Base-by-base conservation (phyloP, 768 basidiomycete species). In the Trametes cinnabarina region DNA sequence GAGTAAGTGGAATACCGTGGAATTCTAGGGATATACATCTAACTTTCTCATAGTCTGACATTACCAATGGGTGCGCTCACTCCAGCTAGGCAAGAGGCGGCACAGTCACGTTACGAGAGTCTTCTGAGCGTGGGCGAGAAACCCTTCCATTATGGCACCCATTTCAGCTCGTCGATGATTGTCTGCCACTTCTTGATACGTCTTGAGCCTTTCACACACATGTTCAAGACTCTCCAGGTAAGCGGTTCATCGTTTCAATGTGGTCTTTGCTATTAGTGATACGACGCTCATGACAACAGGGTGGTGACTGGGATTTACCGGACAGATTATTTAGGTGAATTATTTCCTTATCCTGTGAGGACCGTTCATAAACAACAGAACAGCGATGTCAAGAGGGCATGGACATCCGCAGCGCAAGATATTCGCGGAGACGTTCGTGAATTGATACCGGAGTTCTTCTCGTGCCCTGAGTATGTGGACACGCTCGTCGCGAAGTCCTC, bases 161-260 rank as follows among this genome's bases (percentile, higher is more conserved):
- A 98, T 69, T 98, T 94, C 67, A 92, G 90, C 68, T 95, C 93
- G 10, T 95, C 93, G 3, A 97, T 97, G 94, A 96, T 94, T 57
- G 91, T 94, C 43, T 95, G 93, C 74, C 94, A 96, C 64, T 97
- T 90, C 74, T 74, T 96, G 64, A 95, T 98, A 53, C 82, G 95
- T 20, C 74, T 95, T 65, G 85, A 88, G 14, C 95, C 95, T 0
- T 98, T 90, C 69, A 95, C 94, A 23, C 86, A 88, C 67, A 95
- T 96, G 88, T 98, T 95, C 79, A 92, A 94, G 74, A 92, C 90
- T 2, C 72, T 97, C 30, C 85, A 86, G 76, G 83, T 81, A 51
- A 59, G 75, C 55, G 17, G 9, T 19, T 47, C 14, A 14, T 11
- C n/a, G 32, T 3, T 17, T 20, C 19, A 26, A 17, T 40, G 35